Evolutionary conservation across 2,329 filamentous ascomycete genomes (phyloP), one percentile per base, ranked within the genome.

Genomic region (Venturia nashicola): DNA sequence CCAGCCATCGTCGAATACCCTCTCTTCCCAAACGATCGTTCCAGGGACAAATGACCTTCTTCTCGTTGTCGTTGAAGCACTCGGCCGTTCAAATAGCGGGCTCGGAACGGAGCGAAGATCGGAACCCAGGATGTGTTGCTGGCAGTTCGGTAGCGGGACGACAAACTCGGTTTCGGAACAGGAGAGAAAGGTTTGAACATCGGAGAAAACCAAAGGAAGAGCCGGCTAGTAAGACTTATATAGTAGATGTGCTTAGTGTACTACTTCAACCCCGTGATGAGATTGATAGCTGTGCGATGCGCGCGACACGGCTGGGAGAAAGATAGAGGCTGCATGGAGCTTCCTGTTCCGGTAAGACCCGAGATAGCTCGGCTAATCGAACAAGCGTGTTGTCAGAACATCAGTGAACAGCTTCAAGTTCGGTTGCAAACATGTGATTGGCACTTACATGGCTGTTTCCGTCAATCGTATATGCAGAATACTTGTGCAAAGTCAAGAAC

Each of bases 1-100:
- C 78, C 77, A 42, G 79, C 78, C 77, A 79, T 79, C n/a, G 55
- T 69, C 46, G 46, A 27, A 51, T 23, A 12, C 20, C 54, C 6
- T 20, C 16, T n/a, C 11, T 4, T 20, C 27, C 39, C 32, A 42
- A n/a, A 20, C 11, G 32, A 32, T 4, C 27, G 27, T 59, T n/a
- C 18, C 9, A 5, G 1, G n/a, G 18, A 2, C 2, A 39, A n/a
- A n/a, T 20, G 2, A 5, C 46, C 12, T 27, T 20, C 5, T 14
- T 9, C 11, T 12, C 46, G 20, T 14, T 20, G 46, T 27, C 46
- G 46, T 16, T 2, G 46, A 27, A 14, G 46, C 11, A 5, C 7
- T 27, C 9, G 23, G 23, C 43, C 43, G 43, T 46, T 20, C 4
- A 46, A 46, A 9, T 20, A 20, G 20, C 43, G 14, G 11, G 36